phyloP scores from a whole-genome alignment of 140 eudicot species.

The Bidens hawaiensis region DNA sequence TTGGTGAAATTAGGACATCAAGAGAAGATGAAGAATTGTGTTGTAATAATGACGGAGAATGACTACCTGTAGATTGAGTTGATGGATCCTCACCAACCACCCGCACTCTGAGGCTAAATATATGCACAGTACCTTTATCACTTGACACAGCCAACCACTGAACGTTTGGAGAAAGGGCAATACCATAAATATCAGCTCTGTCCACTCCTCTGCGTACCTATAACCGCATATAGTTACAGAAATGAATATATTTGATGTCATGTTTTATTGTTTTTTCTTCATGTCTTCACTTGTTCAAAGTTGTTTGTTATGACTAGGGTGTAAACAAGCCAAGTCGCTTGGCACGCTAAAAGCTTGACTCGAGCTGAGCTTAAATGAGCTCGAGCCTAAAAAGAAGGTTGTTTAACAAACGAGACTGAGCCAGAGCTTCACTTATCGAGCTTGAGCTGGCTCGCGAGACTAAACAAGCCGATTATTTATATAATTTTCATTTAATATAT shows the following conservation, averaged over 20 bases:
- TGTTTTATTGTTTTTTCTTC: background rate
- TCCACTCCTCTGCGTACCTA: slow-evolving; percentile 96
- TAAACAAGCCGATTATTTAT: too few species aligned
- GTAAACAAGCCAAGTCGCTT: too few species aligned
- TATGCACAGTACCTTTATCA: slow-evolving; percentile 92
- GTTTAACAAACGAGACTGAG: too few species aligned
- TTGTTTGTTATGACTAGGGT: background rate
- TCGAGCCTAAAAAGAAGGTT: too few species aligned
- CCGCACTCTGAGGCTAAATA: slow-evolving; percentile 91
- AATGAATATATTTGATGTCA: background rate
- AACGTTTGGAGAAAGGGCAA: slow-evolving; percentile 83
- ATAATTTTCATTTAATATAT: too few species aligned
- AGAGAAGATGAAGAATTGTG: slow-evolving; percentile 73
- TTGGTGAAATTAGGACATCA: slow-evolving; percentile 72
- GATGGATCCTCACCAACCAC: slow-evolving; percentile 64
- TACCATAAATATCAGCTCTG: slow-evolving; percentile 79
- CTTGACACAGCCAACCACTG: slow-evolving; percentile 98
- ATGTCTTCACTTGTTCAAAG: background rate
- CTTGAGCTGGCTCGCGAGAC: too few species aligned
- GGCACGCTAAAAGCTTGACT: too few species aligned
- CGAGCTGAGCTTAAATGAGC: too few species aligned
- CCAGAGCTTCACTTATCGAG: too few species aligned
- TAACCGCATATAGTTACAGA: slow-evolving; percentile 9
- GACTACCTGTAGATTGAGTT: slow-evolving; percentile 33
- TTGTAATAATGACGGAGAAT: slow-evolving; percentile 36